Base-by-base conservation (phyloP, 768 basidiomycete species). In the Tulasnella sp. region DNA sequence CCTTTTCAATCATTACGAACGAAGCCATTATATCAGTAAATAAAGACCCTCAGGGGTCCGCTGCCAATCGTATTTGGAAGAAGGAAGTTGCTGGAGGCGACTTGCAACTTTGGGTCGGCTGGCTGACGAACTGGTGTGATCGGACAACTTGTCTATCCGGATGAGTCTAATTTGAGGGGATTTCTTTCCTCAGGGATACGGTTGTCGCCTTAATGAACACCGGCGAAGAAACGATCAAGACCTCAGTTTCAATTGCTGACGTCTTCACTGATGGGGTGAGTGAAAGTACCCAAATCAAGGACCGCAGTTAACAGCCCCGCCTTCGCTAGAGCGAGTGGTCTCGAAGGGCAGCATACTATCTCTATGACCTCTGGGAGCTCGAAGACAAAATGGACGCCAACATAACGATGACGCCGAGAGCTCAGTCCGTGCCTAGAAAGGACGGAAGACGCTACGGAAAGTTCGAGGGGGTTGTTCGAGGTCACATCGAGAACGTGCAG, bases 151-250 rank as follows among this genome's bases (percentile, higher is more conserved):
- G 15, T 45, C 15, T 14, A 14, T 19, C 42, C 14, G 14, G 19
- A 31, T 8, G 36, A 25, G 42, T 64, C 52, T 38, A 34, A 49
- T 40, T 22, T 64, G 52, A 15, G 52, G 52, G 64, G 15, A 22
- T 54, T 36, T 6, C 64, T 42, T 40, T 1, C 29, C 15, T 67
- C 40, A 82, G 81, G 75, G 69, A 77, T 52, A 82, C 82, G 67
- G 83, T 84, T 38, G 79, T 84, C 37, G 83, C 83, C 14, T 79
- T 85, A 4, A 72, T 84, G 58, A 85, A 85, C 79, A 83, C 83
- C 3, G 81, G 82, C 0, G 80, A 82, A 0, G 76, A 80, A 17
- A 76, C 79, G 12, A 81, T 83, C 75, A 82, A 80, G 1, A 81
- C 82, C 12, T 77, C 80, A 45, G 77, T 84, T 40, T 74, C 79